Conservation (phyloP, 1,139 yeast genomes). For the Candida freyschussii region DNA sequence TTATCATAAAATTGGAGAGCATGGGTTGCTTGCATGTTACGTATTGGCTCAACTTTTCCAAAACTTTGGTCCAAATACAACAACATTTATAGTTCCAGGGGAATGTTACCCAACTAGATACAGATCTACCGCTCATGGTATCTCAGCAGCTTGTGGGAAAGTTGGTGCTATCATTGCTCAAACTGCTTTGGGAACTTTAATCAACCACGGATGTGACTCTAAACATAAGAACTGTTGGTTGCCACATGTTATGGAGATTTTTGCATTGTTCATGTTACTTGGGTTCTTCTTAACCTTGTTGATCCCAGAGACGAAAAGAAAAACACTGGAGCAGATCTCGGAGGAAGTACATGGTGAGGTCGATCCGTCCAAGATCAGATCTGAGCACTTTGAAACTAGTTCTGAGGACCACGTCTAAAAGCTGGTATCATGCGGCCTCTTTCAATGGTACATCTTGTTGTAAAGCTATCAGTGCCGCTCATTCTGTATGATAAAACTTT, state of each 20-base stretch:
- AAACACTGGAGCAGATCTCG: constrained; percentile 75
- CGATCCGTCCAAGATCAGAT: constrained; percentile 29
- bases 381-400: constrained; percentile 15
- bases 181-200: constrained; percentile 80
- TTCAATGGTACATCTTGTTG: too few species aligned
- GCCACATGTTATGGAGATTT: constrained; percentile 89
- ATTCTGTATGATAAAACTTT: too few species aligned
- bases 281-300: constrained; percentile 63
- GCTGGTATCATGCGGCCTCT: too few species aligned
- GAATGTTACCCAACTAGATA: constrained; percentile 96
- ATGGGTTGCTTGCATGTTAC: constrained; percentile 70
- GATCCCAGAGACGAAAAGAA: constrained; percentile 87
- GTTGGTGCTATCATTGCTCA: constrained; percentile 96
- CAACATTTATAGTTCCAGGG: constrained; percentile 95
- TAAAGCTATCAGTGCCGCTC: too few species aligned
- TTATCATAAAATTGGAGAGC: constrained; percentile 57
- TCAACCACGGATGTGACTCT: constrained; percentile 68
- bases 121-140: constrained; percentile 97
- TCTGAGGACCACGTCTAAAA: constrained; percentile 21
- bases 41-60: constrained; percentile 78
- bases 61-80: constrained; percentile 92
- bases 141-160: constrained; percentile 95
- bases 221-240: constrained; percentile 61
- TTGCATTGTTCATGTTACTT: constrained; percentile 82
- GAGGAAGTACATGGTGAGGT: constrained; percentile 78